Evolutionary conservation across 306 rosid species (phyloP), one percentile per base, ranked within the genome.

Genomic region (Trifolium repens): DNA sequence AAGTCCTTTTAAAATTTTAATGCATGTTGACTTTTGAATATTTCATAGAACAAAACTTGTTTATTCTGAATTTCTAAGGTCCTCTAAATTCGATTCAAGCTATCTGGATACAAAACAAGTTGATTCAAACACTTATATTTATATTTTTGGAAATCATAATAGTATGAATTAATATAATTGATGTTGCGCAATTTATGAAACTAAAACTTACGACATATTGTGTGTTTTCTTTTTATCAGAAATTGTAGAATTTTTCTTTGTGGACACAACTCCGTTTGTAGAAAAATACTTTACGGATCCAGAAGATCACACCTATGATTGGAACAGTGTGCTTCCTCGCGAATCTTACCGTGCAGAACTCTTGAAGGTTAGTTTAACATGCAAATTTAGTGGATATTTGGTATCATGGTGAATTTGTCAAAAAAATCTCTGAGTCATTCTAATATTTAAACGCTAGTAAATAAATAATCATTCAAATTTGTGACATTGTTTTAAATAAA

Each of bases 241-340:
- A 75, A 58, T 80, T 78, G 92, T 79, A 49, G 96, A 93, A 0
- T 77, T 94, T 61, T 87, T 91, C 89, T 88, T 94, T 62, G 94
- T 94, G 84, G 98, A 94, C 82, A 94, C 97, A 22, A 86, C 87
- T 72, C 97, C 98, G 17, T 86, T 94, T 49, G 84, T 75, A 8
- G 87, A 94, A 6, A 17, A 75, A 5, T 90, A 94, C 63, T 91
- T 94, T 35, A 73, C 75, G 0, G 27, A 87, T 14, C 94, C 97
- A 14, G 34, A 32, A 47, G 82, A 83, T 0, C 47, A 81, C 4
- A 79, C 75, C 8, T 91, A 94, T 37, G 98, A 91, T 68, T 94
- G 98, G 97, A 77, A 58, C 14, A 94, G 91, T 4, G 77, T 94
- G 40, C 69, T 79, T 14, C 94, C 96, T n/a, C 86, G 93, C 30